phyloP scores from a whole-genome alignment of 2,329 filamentous ascomycete species.

The Claviceps digitariae region DNA sequence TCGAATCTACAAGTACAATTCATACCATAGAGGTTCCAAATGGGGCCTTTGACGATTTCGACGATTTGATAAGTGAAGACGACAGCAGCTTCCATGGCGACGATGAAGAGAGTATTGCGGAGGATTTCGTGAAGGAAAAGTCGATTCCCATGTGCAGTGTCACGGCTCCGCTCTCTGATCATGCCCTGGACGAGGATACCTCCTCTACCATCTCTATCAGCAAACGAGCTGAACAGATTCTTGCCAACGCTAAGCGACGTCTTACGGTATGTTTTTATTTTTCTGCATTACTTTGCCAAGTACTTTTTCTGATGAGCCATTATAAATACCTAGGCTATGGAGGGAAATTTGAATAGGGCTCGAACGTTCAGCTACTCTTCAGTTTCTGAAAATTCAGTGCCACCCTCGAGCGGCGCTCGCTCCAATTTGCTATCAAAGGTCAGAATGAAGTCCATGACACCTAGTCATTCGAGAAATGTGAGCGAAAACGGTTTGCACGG shows the following conservation, averaged over 20 bases:
- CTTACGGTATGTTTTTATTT: slow-evolving; percentile 52
- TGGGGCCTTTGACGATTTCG: slow-evolving; percentile 44
- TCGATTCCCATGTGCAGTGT: slow-evolving; percentile 13
- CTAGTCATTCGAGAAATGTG: slow-evolving; percentile 17
- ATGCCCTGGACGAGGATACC: slow-evolving; percentile 33
- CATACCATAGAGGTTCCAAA: slow-evolving; percentile 34
- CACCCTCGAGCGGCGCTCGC: slow-evolving; percentile 27
- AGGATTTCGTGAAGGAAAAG: slow-evolving; percentile 37
- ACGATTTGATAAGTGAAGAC: slow-evolving; percentile 47
- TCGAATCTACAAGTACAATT: slow-evolving; percentile 48
- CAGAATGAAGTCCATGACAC: slow-evolving; percentile 8
- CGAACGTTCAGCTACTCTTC: slow-evolving; percentile 43
- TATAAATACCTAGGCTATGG: slow-evolving; percentile 61
- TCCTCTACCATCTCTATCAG: slow-evolving; percentile 65
- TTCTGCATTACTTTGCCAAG: neutral
- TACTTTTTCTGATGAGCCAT: slow-evolving; percentile 1
- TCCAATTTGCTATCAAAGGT: slow-evolving; percentile 11
- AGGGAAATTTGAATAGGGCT: slow-evolving; percentile 74
- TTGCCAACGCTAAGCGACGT: slow-evolving; percentile 82
- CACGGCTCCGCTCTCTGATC: slow-evolving; percentile 7
- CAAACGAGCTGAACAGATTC: slow-evolving; percentile 73
- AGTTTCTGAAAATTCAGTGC: slow-evolving; percentile 36
- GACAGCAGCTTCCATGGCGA: slow-evolving; percentile 55
- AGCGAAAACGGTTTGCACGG: slow-evolving; percentile 18
- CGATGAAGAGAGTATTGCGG: slow-evolving; percentile 52